Evolutionary conservation across 495 filamentous ascomycete genomes (phyloP), one percentile per base, ranked within the genome.

Genomic region (Penicillium crystallinum): DNA sequence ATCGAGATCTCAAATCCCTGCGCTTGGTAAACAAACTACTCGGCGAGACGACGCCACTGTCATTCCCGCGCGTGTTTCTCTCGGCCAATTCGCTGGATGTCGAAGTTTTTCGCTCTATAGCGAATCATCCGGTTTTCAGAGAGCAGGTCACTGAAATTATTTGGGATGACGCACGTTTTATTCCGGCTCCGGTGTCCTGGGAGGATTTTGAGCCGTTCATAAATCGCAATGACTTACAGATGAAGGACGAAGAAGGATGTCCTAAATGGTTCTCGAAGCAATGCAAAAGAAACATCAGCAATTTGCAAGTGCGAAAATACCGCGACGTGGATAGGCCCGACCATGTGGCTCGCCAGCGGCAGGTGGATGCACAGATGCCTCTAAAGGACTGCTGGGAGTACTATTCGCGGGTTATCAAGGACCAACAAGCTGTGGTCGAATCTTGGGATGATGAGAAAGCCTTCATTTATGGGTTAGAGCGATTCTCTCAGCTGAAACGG

Each of bases 401-500:
- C 33, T 65, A 65, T 31, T 21, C 25, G 36, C 33, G 59, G 11
- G 25, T 67, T n/a, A 31, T 49, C 0, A 19, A 61, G 25, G 50
- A 67, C 23, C 59, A 67, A 51, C 41, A 40, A 18, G 21, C 38
- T 42, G 53, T 62, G 25, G 46, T 67, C 18, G 6, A 18, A 43
- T 61, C 56, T 19, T 27, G 47, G 17, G 46, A 33, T 11, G 57
- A 67, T 10, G 38, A 62, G 18, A 37, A 55, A 30, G 33, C 33
- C 33, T 35, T 39, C 4, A 3, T 59, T 65, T 37, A 14, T 53
- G 55, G 55, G 14, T 39, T 71, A 9, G 29, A 46, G 35, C 58
- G 59, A 37, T 69, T 71, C 40, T 52, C 66, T 2, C 11, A 25
- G 17, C 50, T 69, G 2, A 54, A 21, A 40, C 55, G 53, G 44